Percentiles rank a stretch among this genome's conserved stretches.
Evolutionary conservation across 2,329 filamentous ascomycete genomes (phyloP).

Genomic region (Diplodia corticola): DNA sequence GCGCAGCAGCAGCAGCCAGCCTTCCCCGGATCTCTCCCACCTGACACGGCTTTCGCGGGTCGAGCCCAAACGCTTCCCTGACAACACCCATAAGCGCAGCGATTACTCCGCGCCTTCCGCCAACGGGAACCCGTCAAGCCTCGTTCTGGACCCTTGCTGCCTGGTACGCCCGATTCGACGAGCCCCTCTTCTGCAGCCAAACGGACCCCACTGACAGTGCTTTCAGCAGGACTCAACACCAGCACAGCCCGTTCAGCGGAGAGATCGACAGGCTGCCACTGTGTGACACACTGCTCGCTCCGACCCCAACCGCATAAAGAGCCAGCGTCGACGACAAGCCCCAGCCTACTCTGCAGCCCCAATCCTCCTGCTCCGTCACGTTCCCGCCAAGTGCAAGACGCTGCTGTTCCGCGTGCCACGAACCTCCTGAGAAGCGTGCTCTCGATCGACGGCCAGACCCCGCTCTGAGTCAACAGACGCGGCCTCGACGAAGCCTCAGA

Average conservation of each 20-base stretch:
- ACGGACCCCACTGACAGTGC: not conserved
- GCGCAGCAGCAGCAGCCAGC: constrained; percentile 2
- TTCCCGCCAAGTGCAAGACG: not conserved
- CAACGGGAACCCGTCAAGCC: constrained; percentile 7
- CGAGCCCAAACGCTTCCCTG: constrained; percentile 17
- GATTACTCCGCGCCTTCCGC: constrained; percentile 10
- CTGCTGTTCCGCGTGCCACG: not conserved
- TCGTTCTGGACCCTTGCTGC: constrained; percentile 4
- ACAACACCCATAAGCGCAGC: constrained; percentile 14
- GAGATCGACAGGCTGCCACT: constrained; percentile 22
- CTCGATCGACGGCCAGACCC: not conserved
- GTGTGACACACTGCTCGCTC: not conserved
- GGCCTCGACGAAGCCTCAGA: too few relatives aligned
- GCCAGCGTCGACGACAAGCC: not conserved
- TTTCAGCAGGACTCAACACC: constrained; percentile 1
- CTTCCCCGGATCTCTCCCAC: constrained; percentile 14
- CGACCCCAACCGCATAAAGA: not conserved
- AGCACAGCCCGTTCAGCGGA: constrained; percentile 18
- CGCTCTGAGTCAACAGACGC: not conserved
- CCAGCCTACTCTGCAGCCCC: not conserved
- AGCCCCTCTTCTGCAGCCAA: not conserved
- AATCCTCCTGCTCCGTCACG: not conserved
- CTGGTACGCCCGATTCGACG: constrained; percentile 13
- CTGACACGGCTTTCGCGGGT: constrained; percentile 19
- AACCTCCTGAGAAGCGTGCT: not conserved